Percentiles rank a stretch among this genome's conserved stretches.
phyloP scores from a whole-genome alignment of 495 filamentous ascomycete species.

The Aspergillus cavernicola region DNA sequence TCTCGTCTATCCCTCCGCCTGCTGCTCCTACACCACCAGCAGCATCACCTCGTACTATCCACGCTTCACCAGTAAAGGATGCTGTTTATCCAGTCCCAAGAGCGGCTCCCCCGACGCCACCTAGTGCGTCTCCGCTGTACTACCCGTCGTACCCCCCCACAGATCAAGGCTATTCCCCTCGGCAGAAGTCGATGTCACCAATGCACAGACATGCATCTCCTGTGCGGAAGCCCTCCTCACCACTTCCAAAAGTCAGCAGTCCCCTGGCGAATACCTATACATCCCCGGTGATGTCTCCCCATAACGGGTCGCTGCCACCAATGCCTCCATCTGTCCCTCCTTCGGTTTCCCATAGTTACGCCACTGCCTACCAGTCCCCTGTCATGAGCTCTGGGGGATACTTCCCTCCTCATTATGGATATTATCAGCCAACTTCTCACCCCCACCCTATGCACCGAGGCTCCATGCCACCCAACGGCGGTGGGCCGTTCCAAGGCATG shows the following conservation, averaged over 20 bases:
- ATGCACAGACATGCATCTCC: constrained; percentile 19
- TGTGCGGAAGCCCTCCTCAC: constrained; percentile 29
- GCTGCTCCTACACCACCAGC: constrained; percentile 16
- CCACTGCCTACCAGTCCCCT: constrained; percentile 35
- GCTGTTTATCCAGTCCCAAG: constrained; percentile 10
- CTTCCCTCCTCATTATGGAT: constrained; percentile 33
- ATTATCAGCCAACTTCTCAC: constrained; percentile 26
- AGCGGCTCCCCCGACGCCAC: constrained; percentile 13
- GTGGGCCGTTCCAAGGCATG: constrained; percentile 33
- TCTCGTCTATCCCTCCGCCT: constrained; percentile 16
- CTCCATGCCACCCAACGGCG: constrained; percentile 32
- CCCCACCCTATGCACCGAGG: constrained; percentile 30
- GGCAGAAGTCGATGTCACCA: constrained; percentile 20
- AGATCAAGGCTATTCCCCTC: constrained; percentile 19
- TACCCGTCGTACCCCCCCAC: constrained; percentile 13
- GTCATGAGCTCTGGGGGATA: constrained; percentile 34
- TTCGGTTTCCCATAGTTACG: constrained; percentile 27
- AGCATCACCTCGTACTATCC: constrained; percentile 12
- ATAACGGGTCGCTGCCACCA: constrained; percentile 13
- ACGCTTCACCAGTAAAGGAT: constrained; percentile 4
- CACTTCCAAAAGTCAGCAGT: constrained; percentile 37
- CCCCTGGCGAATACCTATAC: constrained; percentile 37
- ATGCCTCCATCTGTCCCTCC: constrained; percentile 23
- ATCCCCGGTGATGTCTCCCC: constrained; percentile 40
- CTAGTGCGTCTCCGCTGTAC: constrained; percentile 16